These are phyloP conservation scores for Annona cherimola DNA, from an alignment of 164 flowering plant species.

Conservation along the genomic window DNA sequence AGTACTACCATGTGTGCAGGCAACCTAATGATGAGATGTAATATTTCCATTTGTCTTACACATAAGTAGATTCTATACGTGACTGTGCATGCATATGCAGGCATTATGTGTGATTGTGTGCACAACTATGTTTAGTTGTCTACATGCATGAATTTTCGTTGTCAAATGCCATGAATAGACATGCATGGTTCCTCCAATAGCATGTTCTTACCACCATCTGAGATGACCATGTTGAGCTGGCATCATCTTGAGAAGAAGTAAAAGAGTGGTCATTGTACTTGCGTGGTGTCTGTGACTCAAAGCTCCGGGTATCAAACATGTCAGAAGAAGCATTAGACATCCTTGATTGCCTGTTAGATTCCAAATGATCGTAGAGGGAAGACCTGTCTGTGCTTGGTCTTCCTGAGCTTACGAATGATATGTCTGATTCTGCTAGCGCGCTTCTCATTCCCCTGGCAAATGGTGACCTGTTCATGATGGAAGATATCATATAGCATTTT, in stretches of 20 bases:
- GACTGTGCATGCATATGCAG: neutral
- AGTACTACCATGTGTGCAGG: too few relatives aligned
- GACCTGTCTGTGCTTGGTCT: slow-evolving; percentile 59
- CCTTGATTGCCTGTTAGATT: slow-evolving; percentile 29
- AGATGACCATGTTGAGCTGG: slow-evolving; percentile 23
- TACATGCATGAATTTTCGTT: neutral
- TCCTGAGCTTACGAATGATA: slow-evolving; percentile 56
- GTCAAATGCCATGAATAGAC: neutral
- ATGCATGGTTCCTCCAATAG: neutral
- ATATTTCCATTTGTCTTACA: neutral
- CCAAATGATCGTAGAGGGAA: slow-evolving; percentile 33
- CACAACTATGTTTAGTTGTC: neutral
- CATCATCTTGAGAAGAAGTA: slow-evolving; percentile 17
- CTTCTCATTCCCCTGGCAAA: slow-evolving; percentile 25
- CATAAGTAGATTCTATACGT: neutral
- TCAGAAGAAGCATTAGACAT: slow-evolving; percentile 6
- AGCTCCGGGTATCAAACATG: slow-evolving; percentile 35
- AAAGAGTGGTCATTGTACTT: slow-evolving; percentile 13
- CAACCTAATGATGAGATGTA: too few relatives aligned
- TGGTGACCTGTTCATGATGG: slow-evolving; percentile 34
- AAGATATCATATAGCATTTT: neutral
- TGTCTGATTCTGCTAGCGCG: slow-evolving; percentile 38
- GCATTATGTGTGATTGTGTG: neutral
- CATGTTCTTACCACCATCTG: slow-evolving; percentile 20
- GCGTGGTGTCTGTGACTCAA: slow-evolving; percentile 17